phyloP scores from a whole-genome alignment of 768 basidiomycete genomes.

The Tylopilus rubrobrunneus region DNA sequence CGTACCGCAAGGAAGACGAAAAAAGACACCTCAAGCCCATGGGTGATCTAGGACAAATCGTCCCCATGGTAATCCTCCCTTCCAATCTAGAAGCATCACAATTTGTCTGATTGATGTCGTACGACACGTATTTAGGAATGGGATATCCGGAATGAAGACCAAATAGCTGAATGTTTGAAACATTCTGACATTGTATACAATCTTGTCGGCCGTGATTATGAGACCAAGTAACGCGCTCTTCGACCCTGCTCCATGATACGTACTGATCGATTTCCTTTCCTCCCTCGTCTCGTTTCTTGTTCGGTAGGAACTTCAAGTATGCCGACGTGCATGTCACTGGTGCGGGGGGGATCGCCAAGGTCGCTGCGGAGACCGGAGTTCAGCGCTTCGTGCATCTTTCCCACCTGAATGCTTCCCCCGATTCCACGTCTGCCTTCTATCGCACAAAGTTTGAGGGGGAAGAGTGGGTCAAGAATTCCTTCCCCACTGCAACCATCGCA shows the following conservation, averaged over 20 bases:
- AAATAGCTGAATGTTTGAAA: conserved; percentile 89
- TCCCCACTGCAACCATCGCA: conserved; percentile 84
- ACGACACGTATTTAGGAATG: conserved; percentile 65
- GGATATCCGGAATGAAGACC: conserved; percentile 86
- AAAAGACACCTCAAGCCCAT: conserved; percentile 85
- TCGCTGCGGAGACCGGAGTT: conserved; percentile 75
- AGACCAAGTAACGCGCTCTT: conserved; percentile 73
- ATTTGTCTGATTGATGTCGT: conserved; percentile 27
- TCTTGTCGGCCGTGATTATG: conserved; percentile 88
- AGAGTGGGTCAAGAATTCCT: conserved; percentile 75
- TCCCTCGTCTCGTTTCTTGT: background rate
- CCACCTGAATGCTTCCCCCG: conserved; percentile 82
- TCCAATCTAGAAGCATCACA: conserved; percentile 1
- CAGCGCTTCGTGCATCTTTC: conserved; percentile 90
- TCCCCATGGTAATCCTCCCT: conserved; percentile 71
- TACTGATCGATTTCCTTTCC: conserved; percentile 10
- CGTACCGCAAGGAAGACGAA: conserved; percentile 93
- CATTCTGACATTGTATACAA: conserved; percentile 98
- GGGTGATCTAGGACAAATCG: conserved; percentile 96
- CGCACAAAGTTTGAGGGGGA: conserved; percentile 89
- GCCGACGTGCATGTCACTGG: conserved; percentile 77
- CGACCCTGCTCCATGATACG: conserved; percentile 8
- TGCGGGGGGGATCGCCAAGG: conserved; percentile 79
- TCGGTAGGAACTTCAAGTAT: conserved; percentile 80
- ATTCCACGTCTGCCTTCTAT: conserved; percentile 82